Base-by-base conservation (phyloP, 2,329 filamentous ascomycete genomes). In the Aspergillus tubingensis region DNA sequence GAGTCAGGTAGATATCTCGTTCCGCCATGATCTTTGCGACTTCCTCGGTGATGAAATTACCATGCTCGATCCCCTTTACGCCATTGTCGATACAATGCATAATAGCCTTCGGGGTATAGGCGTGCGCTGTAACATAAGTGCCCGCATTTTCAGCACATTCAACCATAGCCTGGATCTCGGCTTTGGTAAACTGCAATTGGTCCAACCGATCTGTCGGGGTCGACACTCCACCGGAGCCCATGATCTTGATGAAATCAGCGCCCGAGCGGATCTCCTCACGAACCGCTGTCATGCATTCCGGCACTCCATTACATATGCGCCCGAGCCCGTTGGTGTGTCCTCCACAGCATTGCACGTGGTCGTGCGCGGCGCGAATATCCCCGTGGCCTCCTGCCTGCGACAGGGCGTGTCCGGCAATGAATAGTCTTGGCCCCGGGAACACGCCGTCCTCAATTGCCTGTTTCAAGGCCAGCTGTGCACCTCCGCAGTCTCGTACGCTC, bases 191-290 rank as follows among this genome's bases (percentile, higher is more conserved):
- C 68, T 88, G 85, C 13, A 82, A 71, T 65, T 82, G 79, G 7
- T 81, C 79, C 10, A 87, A 73, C 41, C 73, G 74, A 66, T 87
- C 85, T 0, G 83, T 85, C 0, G 83, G 83, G 10, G 79, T 83
- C 0, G 82, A 79, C 1, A 88, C 84, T 8, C 86, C 85, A 1
- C 86, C 85, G 5, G 80, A 80, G 0, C 77, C 77, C 84, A 87
- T 87, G 62, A 88, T 84, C 70, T 88, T 88, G 70, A 88, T 80
- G 65, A 87, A 87, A 66, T 87, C 83, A 0, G 83, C 82, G 2
- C 85, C 85, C 8, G 73, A 77, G 2, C 85, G 77, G 0, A 88
- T 69, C 68, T 87, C 81, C 54, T 86, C 83, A 2, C 85, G 77
- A 0, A 81, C 79, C 7, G 76, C 80, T 19, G 78, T 78, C 44